phyloP scores from a whole-genome alignment of 805 yeast genomes.

The Schizosaccharomyces osmophilus region DNA sequence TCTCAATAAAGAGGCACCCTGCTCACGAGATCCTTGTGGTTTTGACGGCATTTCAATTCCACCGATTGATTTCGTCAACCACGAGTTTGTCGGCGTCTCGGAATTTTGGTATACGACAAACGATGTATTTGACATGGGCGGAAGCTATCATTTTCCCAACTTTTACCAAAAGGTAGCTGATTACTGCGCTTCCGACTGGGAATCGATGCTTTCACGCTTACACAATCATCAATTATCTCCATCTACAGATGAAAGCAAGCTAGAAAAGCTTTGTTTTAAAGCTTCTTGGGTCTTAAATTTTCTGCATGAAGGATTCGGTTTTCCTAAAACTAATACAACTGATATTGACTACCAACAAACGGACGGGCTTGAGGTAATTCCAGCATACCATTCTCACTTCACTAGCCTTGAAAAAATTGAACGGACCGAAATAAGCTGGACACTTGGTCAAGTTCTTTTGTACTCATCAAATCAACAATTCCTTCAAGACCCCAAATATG shows the following conservation, averaged over 20 bases:
- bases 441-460: conserved; percentile 63
- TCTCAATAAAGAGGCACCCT: conserved; percentile 53
- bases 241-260: conserved; percentile 27
- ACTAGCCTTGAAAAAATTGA: conserved; percentile 47
- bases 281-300: conserved; percentile 83
- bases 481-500: background rate
- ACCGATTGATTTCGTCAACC: conserved; percentile 47
- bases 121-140: conserved; percentile 72
- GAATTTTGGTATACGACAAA: conserved; percentile 87
- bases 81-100: conserved; percentile 75
- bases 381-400: background rate
- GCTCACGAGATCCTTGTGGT: conserved; percentile 69
- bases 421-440: conserved; percentile 85
- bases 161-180: conserved; percentile 42
- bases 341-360: background rate
- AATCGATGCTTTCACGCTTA: conserved; percentile 21
- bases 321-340: conserved; percentile 24
- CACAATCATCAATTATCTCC: conserved; percentile 32
- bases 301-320: conserved; percentile 73
- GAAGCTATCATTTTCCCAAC: conserved; percentile 52
- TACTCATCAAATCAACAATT: conserved; percentile 19
- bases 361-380: background rate
- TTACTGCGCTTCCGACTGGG: conserved; percentile 64
- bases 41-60: conserved; percentile 95
- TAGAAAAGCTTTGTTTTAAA: conserved; percentile 70